Conservation (phyloP, 768 basidiomycete species). For the Thelephora ganbajun region DNA sequence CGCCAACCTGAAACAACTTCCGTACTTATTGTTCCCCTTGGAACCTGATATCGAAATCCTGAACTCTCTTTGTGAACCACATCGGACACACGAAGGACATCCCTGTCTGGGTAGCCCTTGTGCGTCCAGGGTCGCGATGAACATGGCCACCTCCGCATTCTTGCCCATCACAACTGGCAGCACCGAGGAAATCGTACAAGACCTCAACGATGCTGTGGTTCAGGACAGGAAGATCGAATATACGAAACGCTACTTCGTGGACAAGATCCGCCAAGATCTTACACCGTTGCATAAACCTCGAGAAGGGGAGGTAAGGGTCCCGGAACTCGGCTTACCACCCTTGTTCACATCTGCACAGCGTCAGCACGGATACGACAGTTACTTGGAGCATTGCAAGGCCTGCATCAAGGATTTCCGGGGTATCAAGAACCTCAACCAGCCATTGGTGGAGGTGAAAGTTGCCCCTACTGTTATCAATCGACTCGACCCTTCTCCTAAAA, state of each 20-base stretch:
- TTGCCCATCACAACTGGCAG: conserved; percentile 15
- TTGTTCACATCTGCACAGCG: conserved; percentile 25
- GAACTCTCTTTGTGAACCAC: conserved; percentile 5
- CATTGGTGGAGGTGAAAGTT: conserved; percentile 54
- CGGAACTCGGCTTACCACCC: background rate
- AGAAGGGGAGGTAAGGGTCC: conserved; percentile 41
- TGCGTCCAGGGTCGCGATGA: conserved; percentile 54
- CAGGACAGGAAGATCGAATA: conserved; percentile 71
- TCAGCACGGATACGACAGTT: conserved; percentile 42
- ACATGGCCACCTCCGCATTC: conserved; percentile 37
- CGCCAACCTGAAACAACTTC: conserved; percentile 38
- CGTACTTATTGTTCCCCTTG: conserved; percentile 60
- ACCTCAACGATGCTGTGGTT: conserved; percentile 49
- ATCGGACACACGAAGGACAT: conserved; percentile 13
- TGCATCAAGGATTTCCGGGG: conserved; percentile 49
- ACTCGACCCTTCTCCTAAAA: conserved; percentile 39
- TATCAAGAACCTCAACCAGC: conserved; percentile 47
- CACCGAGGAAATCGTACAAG: conserved; percentile 25
- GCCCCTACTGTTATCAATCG: conserved; percentile 38
- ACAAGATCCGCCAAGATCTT: conserved; percentile 47
- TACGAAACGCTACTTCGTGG: conserved; percentile 51
- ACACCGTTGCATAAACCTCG: conserved; percentile 58
- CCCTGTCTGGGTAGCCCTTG: conserved; percentile 24
- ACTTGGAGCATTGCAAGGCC: conserved; percentile 54
- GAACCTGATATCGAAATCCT: conserved; percentile 20